A percentile compares a stretch with the other conserved stretches of the same genome.
Evolutionary conservation across 495 filamentous ascomycete genomes (phyloP).

Genomic region (Hypoxylon rickii): DNA sequence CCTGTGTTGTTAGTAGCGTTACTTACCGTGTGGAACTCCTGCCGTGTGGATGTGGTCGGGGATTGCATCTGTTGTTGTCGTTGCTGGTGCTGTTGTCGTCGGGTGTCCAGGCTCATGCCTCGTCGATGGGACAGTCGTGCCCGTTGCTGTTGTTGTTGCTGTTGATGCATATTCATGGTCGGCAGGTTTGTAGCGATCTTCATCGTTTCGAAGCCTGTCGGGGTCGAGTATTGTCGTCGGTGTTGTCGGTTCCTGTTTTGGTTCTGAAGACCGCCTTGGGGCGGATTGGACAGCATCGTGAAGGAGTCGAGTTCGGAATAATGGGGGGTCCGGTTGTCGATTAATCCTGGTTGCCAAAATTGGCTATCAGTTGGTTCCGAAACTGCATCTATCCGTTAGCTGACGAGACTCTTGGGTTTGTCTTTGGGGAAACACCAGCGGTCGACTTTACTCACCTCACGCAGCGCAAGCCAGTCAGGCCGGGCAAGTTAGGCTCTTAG

Average conservation of each 20-base stretch:
- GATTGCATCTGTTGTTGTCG: slow-evolving; percentile 40
- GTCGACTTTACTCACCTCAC: slow-evolving; percentile 59
- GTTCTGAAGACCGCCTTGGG: slow-evolving; percentile 62
- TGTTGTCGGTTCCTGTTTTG: slow-evolving; percentile 76
- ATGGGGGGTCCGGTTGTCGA: slow-evolving; percentile 50
- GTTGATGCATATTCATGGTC: slow-evolving; percentile 58
- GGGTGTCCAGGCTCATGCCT: slow-evolving; percentile 78
- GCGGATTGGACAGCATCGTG: slow-evolving; percentile 78
- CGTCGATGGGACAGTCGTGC: slow-evolving; percentile 65
- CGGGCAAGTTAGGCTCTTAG: slow-evolving; percentile 54
- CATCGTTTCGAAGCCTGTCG: slow-evolving; percentile 69
- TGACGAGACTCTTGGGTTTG: slow-evolving; percentile 18
- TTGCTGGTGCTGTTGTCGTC: slow-evolving; percentile 46
- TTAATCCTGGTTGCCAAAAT: slow-evolving; percentile 43
- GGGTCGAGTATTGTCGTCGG: slow-evolving; percentile 87
- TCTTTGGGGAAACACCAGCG: not conserved
- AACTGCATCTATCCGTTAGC: slow-evolving; percentile 46
- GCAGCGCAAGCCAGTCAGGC: slow-evolving; percentile 73
- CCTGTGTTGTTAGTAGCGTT: slow-evolving; percentile 64
- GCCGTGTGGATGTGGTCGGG: slow-evolving; percentile 50
- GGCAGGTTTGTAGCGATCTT: slow-evolving; percentile 65
- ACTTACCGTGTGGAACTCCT: slow-evolving; percentile 60
- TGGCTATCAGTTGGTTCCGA: slow-evolving; percentile 59
- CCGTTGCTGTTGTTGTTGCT: slow-evolving; percentile 45
- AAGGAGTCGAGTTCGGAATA: slow-evolving; percentile 65